These are phyloP conservation scores for Globisporangium barbulae DNA, from an alignment of 352 stramenopile genomes.

Conservation along the genomic window DNA sequence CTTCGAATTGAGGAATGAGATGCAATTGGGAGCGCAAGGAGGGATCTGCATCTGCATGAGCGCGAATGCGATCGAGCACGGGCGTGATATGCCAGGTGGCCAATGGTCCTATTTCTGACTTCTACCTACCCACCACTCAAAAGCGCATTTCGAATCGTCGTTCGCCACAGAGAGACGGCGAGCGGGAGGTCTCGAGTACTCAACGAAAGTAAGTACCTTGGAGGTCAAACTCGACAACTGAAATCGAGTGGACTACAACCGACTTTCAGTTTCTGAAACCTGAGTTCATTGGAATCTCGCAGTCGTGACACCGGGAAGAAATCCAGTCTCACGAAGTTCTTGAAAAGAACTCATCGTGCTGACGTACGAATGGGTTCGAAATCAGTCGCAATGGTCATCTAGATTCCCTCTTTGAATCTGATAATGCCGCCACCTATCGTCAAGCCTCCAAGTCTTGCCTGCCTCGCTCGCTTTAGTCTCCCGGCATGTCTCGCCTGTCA, in stretches of 20 bases:
- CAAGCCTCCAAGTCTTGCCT: too few relatives aligned
- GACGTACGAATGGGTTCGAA: background rate
- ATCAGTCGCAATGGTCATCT: background rate
- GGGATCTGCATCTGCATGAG: too few relatives aligned
- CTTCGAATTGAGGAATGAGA: slow-evolving; percentile 1
- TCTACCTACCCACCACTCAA: too few relatives aligned
- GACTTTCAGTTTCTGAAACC: background rate
- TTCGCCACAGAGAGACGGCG: too few relatives aligned
- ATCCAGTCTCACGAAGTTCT: background rate
- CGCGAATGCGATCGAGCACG: too few relatives aligned
- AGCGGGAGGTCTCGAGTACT: too few relatives aligned
- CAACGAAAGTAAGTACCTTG: background rate
- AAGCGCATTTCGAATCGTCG: too few relatives aligned
- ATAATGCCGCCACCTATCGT: background rate
- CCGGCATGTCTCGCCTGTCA: background rate
- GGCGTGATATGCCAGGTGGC: too few relatives aligned
- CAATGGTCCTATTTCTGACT: background rate
- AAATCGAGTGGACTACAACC: background rate
- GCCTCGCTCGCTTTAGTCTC: background rate
- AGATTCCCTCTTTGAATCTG: background rate
- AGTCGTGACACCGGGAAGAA: background rate
- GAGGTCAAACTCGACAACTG: background rate
- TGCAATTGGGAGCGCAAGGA: background rate
- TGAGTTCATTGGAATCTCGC: background rate
- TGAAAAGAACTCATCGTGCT: background rate